Base-by-base conservation (phyloP, 2,329 filamentous ascomycete genomes). In the Atkinsonella texensis region DNA sequence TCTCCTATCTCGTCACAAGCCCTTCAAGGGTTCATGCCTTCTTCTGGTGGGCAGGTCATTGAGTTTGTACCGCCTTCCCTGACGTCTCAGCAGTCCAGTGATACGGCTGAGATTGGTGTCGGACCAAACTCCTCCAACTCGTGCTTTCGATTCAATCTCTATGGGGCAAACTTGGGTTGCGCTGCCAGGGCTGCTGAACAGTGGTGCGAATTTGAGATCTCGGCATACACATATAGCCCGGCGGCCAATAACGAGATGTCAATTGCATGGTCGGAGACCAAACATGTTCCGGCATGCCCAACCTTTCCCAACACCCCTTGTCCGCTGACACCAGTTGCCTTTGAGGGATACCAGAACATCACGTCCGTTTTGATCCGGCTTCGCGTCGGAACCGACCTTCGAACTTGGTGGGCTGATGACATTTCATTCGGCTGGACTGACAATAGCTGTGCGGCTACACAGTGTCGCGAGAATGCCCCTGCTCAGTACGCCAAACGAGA, bases 401-500 rank as follows among this genome's bases (percentile, higher is more conserved):
- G 67, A 51, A 60, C 66, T 32, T 71, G 69, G 69, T 71, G 69
- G 69, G 67, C 61, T 28, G 69, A 71, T 49, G 68, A 71, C 52
- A 61, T 71, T 53, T 61, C 60, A 18, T 58, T 70, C 43, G 68
- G 68, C 45, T 71, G 69, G 69, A 68, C 58, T 17, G 67, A 72
- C 56, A 72, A 70, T 52, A 66, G 60, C 45, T 71, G 69, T 53
- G 61, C 66, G 23, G 68, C 69, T 43, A 63, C 65, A 7, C 56
- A 55, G 42, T 71, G 69, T 48, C 69, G 69, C 40, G 58, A 58
- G 5, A 57, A 53, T 31, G 53, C 55, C 2, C 53, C 56, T 17
- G 55, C 61, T 18, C 59, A 63, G 39, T 55, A 54, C 20, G 60
- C 60, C 51, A 68, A 66, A 59, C 60, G 65, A 23, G 62, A 69